These are phyloP conservation scores for Phaeosphaeria sp. DNA, from an alignment of 2,329 filamentous ascomycete species.

Conservation along the genomic window DNA sequence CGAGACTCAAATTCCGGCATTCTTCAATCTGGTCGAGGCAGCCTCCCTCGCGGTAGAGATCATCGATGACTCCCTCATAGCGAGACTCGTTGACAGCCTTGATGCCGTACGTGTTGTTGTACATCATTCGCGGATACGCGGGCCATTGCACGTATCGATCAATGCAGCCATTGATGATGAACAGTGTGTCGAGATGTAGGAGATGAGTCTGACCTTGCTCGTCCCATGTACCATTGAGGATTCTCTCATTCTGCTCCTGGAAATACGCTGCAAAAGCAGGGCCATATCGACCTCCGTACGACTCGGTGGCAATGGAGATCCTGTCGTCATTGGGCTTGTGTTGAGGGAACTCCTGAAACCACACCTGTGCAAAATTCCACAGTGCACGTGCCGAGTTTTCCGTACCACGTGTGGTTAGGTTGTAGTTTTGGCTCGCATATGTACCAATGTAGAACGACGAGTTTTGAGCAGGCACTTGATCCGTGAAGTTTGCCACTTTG, in stretches of 20 bases:
- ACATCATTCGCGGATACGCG: conserved; percentile 58
- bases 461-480: conserved; percentile 54
- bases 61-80: conserved; percentile 54
- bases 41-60: conserved; percentile 55
- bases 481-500: conserved; percentile 38
- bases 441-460: conserved; percentile 61
- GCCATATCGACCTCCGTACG: conserved; percentile 65
- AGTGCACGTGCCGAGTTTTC: conserved; percentile 61
- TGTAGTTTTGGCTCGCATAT: conserved; percentile 54
- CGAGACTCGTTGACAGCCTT: conserved; percentile 57
- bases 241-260: conserved; percentile 62
- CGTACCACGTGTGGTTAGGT: conserved; percentile 57
- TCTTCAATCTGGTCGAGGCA: conserved; percentile 61
- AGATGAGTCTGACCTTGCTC: conserved; percentile 44
- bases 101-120: conserved; percentile 67
- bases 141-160: conserved; percentile 58
- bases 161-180: conserved; percentile 64
- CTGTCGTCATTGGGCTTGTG: conserved; percentile 66
- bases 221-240: conserved; percentile 50
- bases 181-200: conserved; percentile 57
- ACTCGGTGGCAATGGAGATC: conserved; percentile 58
- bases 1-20: conserved; percentile 56
- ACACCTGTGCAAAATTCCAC: conserved; percentile 66
- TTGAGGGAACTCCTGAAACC: conserved; percentile 67
- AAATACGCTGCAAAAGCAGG: conserved; percentile 64